A percentile compares a stretch with the other conserved stretches of the same genome.
Conservation (phyloP, 2,329 filamentous ascomycete species). For the Talaromyces funiculosus region DNA sequence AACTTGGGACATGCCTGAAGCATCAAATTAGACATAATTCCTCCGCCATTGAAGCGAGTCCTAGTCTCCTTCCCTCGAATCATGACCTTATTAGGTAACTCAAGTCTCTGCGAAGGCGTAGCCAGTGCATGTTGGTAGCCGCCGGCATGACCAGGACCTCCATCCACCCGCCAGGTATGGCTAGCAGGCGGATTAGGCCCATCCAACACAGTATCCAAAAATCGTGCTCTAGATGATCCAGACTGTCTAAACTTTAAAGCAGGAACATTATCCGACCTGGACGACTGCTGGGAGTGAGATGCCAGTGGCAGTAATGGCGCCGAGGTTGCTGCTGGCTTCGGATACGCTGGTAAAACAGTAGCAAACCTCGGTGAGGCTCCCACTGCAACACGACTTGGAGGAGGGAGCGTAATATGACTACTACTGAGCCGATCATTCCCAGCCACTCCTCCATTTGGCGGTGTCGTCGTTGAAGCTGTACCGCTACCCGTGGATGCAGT, state of each 20-base stretch:
- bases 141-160: neutral
- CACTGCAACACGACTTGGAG: slow-evolving; percentile 3
- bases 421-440: neutral
- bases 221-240: slow-evolving; percentile 7
- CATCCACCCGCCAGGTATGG: neutral
- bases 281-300: neutral
- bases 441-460: neutral
- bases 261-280: neutral
- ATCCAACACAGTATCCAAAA: slow-evolving; percentile 15
- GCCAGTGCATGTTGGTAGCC: slow-evolving; percentile 18
- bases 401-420: slow-evolving; percentile 8
- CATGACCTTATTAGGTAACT: slow-evolving; percentile 30
- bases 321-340: neutral
- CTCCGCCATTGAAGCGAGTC: slow-evolving; percentile 38
- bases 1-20: slow-evolving; percentile 28
- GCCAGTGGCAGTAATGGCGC: neutral
- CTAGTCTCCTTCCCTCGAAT: slow-evolving; percentile 35
- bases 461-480: neutral
- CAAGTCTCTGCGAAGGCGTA: slow-evolving; percentile 29
- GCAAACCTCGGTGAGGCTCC: slow-evolving; percentile 1
- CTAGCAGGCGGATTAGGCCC: slow-evolving; percentile 4
- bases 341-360: neutral
- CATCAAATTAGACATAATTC: slow-evolving; percentile 36
- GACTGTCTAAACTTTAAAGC: neutral
- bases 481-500: slow-evolving; percentile 14